Base-by-base conservation (phyloP, 108 stramenopile species). In the Discostella stelligeroides region DNA sequence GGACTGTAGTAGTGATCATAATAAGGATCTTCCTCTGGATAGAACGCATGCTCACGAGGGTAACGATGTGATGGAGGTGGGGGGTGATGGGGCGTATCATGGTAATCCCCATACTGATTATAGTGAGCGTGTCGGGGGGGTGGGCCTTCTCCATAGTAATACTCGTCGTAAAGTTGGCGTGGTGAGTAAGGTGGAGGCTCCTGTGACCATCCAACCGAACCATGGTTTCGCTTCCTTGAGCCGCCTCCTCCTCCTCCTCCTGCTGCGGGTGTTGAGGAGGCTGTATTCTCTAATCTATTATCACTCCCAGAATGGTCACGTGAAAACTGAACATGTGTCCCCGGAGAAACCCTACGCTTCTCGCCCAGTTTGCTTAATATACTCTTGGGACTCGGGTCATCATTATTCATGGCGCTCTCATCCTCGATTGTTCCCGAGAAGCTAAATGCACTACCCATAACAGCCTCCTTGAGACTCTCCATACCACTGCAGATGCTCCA, bases 401-500 rank as follows among this genome's bases (percentile, higher is more conserved):
- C 61, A 12, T 60, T 49, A 29, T 51, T 11, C 13, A 5, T 15
- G 8, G 40, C 56, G 21, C 43, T 42, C 18, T 27, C 41, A 40
- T 47, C 18, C 27, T 70, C 55, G 15, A 43, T 43, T 50, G 49
- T 34, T 25, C 53, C 61, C 28, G 71, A 63, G 62, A 72, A 72
- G 53, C 59, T 53, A 45, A 41, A 51, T 30, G 55, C 55, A 30
- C 34, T 56, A 17, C 34, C 28, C 20, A 72, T 28, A 8, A 63
- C 71, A 6, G 51, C 62, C 3, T 55, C 42, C 24, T 60, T 46
- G 7, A 63, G 49, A 40, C 50, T 30, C 34, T 60, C 60, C 42
- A 53, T 72, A 29, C 71, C 71, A 39, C 71, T 72, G 43, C 61
- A 63, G 5, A 72, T 51, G 42, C 71, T 72, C 71, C 61, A 72